phyloP scores from a whole-genome alignment of 768 basidiomycete species.

The Boletus rex-veris region DNA sequence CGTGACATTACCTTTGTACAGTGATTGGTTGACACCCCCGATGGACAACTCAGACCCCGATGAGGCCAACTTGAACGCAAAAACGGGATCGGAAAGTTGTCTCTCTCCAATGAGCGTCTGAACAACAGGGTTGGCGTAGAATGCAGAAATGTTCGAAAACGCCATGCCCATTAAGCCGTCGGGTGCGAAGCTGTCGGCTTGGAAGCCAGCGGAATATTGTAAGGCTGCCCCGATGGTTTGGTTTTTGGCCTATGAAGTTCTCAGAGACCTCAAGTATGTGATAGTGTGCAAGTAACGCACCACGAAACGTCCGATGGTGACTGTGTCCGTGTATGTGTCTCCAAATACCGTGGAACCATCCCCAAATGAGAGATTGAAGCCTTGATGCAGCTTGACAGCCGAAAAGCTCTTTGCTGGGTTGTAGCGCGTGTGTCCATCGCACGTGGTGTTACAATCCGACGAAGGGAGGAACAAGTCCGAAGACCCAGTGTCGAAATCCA shows the following conservation, averaged over 20 bases:
- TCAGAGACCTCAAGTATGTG: background rate
- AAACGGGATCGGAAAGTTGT: conserved; percentile 30
- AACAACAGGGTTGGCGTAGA: conserved; percentile 35
- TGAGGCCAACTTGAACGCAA: conserved; percentile 40
- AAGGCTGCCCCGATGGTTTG: conserved; percentile 25
- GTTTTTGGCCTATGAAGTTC: conserved; percentile 19
- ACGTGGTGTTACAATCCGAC: conserved; percentile 25
- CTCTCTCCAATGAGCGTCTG: conserved; percentile 42
- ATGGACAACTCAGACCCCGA: conserved; percentile 37
- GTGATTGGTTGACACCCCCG: conserved; percentile 39
- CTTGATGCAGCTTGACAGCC: conserved; percentile 16
- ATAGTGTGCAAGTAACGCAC: conserved; percentile 5
- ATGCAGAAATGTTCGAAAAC: conserved; percentile 37
- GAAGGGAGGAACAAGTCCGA: conserved; percentile 34
- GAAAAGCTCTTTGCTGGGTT: conserved; percentile 33
- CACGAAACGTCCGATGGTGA: conserved; percentile 34
- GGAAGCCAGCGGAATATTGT: conserved; percentile 15
- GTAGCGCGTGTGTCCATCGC: conserved; percentile 36
- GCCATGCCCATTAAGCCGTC: conserved; percentile 43
- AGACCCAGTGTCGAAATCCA: conserved; percentile 37
- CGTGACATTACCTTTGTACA: conserved; percentile 39
- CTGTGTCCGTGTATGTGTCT: conserved; percentile 37
- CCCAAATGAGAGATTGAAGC: conserved; percentile 39
- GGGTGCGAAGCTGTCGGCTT: conserved; percentile 11
- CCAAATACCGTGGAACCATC: conserved; percentile 45